Percentiles rank a stretch among this genome's conserved stretches.
Conservation (phyloP, 306 rosid species). For the Castanopsis chinensis region DNA sequence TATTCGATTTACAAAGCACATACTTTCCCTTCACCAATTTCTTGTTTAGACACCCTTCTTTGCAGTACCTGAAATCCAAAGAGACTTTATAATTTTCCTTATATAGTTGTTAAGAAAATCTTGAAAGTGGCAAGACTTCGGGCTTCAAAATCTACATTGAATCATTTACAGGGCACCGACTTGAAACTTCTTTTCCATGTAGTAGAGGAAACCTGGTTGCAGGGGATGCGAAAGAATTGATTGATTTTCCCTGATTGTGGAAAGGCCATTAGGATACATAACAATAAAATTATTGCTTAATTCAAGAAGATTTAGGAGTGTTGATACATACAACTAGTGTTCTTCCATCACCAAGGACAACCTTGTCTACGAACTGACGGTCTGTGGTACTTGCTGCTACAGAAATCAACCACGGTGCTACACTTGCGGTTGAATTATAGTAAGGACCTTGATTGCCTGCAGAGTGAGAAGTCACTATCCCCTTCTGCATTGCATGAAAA, state of each 20-base stretch:
- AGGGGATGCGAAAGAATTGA: constrained; percentile 1
- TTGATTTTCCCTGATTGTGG: constrained; percentile 1
- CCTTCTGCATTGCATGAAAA: constrained; percentile 39
- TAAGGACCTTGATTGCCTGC: constrained; percentile 28
- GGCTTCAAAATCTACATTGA: background rate
- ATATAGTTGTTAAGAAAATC: rapidly evolving
- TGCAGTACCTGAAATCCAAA: background rate
- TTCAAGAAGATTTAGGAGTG: too few relatives aligned
- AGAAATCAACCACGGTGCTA: constrained; percentile 28
- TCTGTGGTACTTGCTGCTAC: constrained; percentile 26
- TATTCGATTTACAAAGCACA: constrained; percentile 6
- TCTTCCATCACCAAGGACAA: constrained; percentile 17
- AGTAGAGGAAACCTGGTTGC: constrained; percentile 9
- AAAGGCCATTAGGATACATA: too few relatives aligned
- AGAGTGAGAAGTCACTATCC: constrained; percentile 29
- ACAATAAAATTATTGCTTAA: too few relatives aligned
- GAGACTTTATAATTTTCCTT: background rate
- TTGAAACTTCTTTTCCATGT: background rate
- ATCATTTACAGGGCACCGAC: too few relatives aligned
- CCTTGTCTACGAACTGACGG: constrained; percentile 3
- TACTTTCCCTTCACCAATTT: constrained; percentile 34
- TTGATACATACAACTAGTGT: background rate
- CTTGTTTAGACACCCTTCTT: background rate
- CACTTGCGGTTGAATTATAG: background rate
- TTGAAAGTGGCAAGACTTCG: background rate